Evolutionary conservation across 108 stramenopile genomes (phyloP), one percentile per base, ranked within the genome.

Genomic region (Skeletonema potamos): DNA sequence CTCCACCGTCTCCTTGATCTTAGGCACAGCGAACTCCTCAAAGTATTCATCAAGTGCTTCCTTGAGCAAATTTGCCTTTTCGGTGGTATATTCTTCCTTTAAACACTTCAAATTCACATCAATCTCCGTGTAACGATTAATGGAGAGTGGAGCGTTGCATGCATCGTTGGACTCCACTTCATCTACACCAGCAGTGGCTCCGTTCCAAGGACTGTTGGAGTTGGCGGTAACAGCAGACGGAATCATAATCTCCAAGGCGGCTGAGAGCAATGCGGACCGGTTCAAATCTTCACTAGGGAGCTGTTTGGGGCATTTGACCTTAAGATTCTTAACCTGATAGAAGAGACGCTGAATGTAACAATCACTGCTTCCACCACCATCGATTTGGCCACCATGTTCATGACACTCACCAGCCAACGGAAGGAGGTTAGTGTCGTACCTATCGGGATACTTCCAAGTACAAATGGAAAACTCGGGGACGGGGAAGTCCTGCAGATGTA

Each of bases 11-110:
- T 69, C 37, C n/a, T 55, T 30, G 5, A 77, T 41, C 10, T 51
- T 58, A 6, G 36, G 46, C 18, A 24, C 62, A 26, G 64, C 48
- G 29, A 70, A 46, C 28, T 54, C 0, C 46, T 70, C 76, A 54
- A 77, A 77, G 46, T 63, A 77, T 5, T 63, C 39, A 32, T 77
- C 76, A n/a, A 77, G 62, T 18, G 76, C 76, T 33, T 58, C 36
- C 20, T 65, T 70, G n/a, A 77, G 63, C 55, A 34, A 65, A 58
- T 77, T 59, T 39, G 68, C 76, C 58, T 55, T 64, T 1, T 39
- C 64, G n/a, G 68, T 27, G 13, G 62, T 65, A 27, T 59, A 55
- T n/a, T 36, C 70, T 17, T 62, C 70, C 7, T 64, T 41, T 44
- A 77, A 57, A 59, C 76, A 70, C 57, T 77, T 70, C 54, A 69